A percentile compares a stretch with the other conserved stretches of the same genome.
Conservation (phyloP, 371 early-diverging fungal genomes). For the Apophysomyces elegans region DNA sequence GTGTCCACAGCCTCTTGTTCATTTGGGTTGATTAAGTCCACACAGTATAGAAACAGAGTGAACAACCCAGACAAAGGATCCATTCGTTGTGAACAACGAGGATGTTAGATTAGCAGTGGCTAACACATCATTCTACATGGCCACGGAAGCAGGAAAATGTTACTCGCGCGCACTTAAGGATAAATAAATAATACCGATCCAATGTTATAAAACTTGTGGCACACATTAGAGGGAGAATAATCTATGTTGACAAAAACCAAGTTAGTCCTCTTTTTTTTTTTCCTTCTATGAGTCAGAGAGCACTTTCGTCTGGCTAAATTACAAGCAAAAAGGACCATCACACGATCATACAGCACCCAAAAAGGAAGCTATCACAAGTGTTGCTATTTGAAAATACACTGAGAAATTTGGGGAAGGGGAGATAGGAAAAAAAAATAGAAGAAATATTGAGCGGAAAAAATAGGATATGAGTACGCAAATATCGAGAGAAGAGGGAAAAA, state of each 20-base stretch:
- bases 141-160: too few relatives aligned
- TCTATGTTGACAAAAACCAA: background rate
- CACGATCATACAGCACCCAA: slow-evolving; percentile 2
- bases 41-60: too few relatives aligned
- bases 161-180: background rate
- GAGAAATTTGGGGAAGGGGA: background rate
- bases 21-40: too few relatives aligned
- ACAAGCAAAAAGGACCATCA: background rate
- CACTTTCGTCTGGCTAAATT: background rate
- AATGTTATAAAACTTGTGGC: background rate
- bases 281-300: background rate
- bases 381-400: slow-evolving; percentile 6
- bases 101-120: background rate
- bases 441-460: too few relatives aligned
- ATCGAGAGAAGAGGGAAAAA: too few relatives aligned
- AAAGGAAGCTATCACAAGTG: slow-evolving; percentile 6
- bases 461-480: too few relatives aligned
- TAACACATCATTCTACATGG: background rate
- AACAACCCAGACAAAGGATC: too few relatives aligned
- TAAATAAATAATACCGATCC: too few relatives aligned
- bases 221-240: background rate
- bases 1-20: too few relatives aligned
- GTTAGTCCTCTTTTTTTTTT: background rate
- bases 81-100: too few relatives aligned
- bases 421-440: background rate